Evolutionary conservation across 192 early-diverging fungal genomes (phyloP).

Genomic region (Obelidium mucronatum): DNA sequence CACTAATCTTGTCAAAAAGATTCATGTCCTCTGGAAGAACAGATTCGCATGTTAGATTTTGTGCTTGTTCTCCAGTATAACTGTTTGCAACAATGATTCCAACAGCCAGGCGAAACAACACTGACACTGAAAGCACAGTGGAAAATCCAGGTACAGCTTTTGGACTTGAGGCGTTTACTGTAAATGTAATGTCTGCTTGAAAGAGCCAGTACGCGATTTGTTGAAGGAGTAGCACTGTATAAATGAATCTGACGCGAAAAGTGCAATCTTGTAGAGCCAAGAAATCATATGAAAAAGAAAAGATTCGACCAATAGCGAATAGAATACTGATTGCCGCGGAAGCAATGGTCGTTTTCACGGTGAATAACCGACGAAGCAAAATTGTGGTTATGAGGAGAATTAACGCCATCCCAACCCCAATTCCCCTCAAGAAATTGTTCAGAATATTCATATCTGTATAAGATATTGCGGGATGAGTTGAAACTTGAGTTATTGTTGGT

Average conservation of each 20-base stretch:
- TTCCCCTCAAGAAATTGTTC: neutral
- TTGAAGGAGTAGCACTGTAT: neutral
- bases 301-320: neutral
- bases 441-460: neutral
- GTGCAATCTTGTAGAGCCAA: neutral
- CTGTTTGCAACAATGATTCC: neutral
- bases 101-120: neutral
- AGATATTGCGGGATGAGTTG: neutral
- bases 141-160: neutral
- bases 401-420: neutral
- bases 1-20: neutral
- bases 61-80: neutral
- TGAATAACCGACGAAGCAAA: neutral
- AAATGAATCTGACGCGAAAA: neutral
- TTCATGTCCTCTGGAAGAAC: neutral
- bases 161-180: neutral
- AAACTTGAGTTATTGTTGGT: no score
- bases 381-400: neutral
- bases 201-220: neutral
- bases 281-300: neutral
- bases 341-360: neutral
- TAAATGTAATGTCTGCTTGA: neutral
- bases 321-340: neutral
- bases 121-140: neutral
- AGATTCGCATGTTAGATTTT: neutral